phyloP scores from a whole-genome alignment of 805 yeast genomes.

The Maudiozyma saulgeensis region DNA sequence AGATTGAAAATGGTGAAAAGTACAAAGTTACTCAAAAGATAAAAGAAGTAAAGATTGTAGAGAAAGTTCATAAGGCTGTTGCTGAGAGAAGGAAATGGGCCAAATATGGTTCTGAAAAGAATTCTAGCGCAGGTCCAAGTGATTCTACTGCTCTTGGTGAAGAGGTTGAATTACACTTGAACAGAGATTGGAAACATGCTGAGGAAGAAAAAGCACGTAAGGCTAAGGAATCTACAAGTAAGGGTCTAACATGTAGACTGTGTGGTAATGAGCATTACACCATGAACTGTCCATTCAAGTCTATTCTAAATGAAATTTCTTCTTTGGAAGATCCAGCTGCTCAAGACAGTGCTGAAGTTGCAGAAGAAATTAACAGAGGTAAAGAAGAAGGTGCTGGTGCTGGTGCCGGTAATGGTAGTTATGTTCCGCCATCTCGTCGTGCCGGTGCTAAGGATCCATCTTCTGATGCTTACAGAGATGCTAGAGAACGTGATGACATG shows the following conservation, averaged over 20 bases:
- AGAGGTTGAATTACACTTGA: slow-evolving; percentile 63
- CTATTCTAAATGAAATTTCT: slow-evolving; percentile 53
- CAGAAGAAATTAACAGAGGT: slow-evolving; percentile 24
- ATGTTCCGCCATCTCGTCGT: slow-evolving; percentile 53
- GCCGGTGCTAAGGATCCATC: slow-evolving; percentile 35
- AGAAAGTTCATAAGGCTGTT: slow-evolving; percentile 72
- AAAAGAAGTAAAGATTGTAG: slow-evolving; percentile 65
- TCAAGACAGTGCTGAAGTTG: slow-evolving; percentile 27
- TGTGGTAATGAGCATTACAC: slow-evolving; percentile 95
- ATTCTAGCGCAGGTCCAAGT: slow-evolving; percentile 76
- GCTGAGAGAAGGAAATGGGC: slow-evolving; percentile 85
- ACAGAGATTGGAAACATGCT: slow-evolving; percentile 66
- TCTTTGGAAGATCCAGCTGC: slow-evolving; percentile 31
- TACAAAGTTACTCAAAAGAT: slow-evolving; percentile 82
- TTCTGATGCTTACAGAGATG: slow-evolving; percentile 33
- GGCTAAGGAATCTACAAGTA: slow-evolving; percentile 35
- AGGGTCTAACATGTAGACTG: slow-evolving; percentile 63
- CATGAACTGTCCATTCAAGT: slow-evolving; percentile 91
- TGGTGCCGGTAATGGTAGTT: slow-evolving; percentile 34
- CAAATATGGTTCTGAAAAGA: slow-evolving; percentile 76
- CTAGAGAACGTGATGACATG: slow-evolving; percentile 68
- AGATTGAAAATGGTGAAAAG: slow-evolving; percentile 70
- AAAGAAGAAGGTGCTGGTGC: slow-evolving; percentile 25
- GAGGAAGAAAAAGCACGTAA: slow-evolving; percentile 58
- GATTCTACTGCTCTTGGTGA: slow-evolving; percentile 83